These are phyloP conservation scores for Harringtonia aguacate DNA, from an alignment of 2,329 filamentous ascomycete species.

Conservation along the genomic window DNA sequence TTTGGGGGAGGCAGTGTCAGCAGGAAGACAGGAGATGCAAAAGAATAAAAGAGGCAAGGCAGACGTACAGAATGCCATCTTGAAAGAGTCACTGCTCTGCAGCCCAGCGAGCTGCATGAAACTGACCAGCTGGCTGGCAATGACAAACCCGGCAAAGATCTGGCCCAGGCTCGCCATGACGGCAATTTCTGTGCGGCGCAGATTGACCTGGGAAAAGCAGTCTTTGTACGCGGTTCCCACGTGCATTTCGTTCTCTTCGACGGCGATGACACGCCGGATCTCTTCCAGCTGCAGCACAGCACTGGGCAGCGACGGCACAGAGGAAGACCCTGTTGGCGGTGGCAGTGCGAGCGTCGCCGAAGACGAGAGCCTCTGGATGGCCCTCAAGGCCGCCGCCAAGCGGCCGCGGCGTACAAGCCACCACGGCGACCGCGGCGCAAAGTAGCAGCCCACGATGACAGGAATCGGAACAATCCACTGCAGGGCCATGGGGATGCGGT, in stretches of 20 bases:
- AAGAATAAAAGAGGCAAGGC: no score
- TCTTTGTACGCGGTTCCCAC: conserved; percentile 38
- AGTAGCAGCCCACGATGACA: conserved; percentile 7
- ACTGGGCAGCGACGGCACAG: conserved; percentile 24
- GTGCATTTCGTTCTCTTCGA: conserved; percentile 37
- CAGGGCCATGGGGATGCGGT: conserved; percentile 12
- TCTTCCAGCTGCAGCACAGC: conserved; percentile 29
- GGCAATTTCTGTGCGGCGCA: conserved; percentile 44
- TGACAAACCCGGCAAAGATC: conserved; percentile 21
- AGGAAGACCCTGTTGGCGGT: background rate
- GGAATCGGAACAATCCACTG: conserved; percentile 13
- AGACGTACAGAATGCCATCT: conserved; percentile 20
- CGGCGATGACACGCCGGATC: conserved; percentile 46
- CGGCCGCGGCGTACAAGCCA: conserved; percentile 27
- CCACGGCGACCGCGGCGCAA: conserved; percentile 13
- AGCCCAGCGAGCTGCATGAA: conserved; percentile 22
- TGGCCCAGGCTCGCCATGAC: conserved; percentile 21
- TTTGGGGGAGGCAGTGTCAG: background rate
- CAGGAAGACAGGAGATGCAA: no score
- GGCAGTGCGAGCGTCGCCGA: background rate
- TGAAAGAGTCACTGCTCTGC: conserved; percentile 23
- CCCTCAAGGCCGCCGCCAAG: conserved; percentile 2
- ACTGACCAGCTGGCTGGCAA: conserved; percentile 22
- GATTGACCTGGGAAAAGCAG: conserved; percentile 36
- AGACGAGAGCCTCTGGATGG: conserved; percentile 6